Conservation (phyloP, 352 stramenopile genomes). For the Pythium aphanidermatum region DNA sequence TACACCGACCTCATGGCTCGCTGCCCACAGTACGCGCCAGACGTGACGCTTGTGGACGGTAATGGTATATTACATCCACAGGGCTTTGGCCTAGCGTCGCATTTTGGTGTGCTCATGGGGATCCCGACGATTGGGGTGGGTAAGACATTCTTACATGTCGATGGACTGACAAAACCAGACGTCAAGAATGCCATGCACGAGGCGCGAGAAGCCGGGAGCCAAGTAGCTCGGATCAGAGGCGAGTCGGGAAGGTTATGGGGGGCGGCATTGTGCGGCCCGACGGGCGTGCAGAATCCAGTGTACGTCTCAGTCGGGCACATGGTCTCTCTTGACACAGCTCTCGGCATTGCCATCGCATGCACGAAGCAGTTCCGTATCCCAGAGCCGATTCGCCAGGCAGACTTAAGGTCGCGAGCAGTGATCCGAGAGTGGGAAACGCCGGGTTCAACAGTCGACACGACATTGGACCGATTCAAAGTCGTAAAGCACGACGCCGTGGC, state of each 20-base stretch:
- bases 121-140: constrained; percentile 90
- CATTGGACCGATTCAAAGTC: constrained; percentile 30
- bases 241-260: constrained; percentile 72
- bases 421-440: constrained; percentile 59
- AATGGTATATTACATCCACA: constrained; percentile 85
- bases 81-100: constrained; percentile 89
- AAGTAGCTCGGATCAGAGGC: constrained; percentile 43
- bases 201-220: constrained; percentile 24
- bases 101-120: constrained; percentile 87
- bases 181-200: constrained; percentile 49
- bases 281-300: constrained; percentile 65
- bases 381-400: constrained; percentile 81
- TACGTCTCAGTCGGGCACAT: constrained; percentile 81
- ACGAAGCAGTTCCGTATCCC: constrained; percentile 58
- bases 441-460: constrained; percentile 34
- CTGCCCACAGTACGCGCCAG: constrained; percentile 58
- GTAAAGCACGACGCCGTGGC: background rate
- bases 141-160: constrained; percentile 88
- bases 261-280: constrained; percentile 54
- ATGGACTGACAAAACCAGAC: constrained; percentile 72
- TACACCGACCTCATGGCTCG: constrained; percentile 50
- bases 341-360: constrained; percentile 51
- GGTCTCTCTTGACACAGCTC: constrained; percentile 54
- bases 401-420: constrained; percentile 71
- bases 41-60: constrained; percentile 92